Conservation (phyloP, 2,329 filamentous ascomycete species). For the Verticillium tricorpus region DNA sequence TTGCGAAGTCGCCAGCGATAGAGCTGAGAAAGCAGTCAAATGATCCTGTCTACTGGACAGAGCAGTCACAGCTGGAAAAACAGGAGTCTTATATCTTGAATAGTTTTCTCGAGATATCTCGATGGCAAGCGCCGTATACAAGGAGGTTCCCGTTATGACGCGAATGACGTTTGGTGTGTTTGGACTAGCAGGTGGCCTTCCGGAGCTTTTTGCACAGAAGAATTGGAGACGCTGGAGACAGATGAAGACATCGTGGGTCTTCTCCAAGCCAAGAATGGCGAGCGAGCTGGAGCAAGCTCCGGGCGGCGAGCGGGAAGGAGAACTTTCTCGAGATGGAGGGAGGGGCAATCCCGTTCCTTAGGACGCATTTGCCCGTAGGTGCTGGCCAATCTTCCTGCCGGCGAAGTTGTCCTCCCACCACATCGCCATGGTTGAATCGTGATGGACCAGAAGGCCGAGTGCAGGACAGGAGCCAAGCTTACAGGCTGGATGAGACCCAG, state of each 20-base stretch:
- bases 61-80: neutral
- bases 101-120: neutral
- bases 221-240: neutral
- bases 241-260: constrained; percentile 3
- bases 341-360: too few species aligned
- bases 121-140: neutral
- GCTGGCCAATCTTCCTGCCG: too few species aligned
- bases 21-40: neutral
- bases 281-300: neutral
- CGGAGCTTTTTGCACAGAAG: neutral
- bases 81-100: neutral
- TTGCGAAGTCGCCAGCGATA: neutral
- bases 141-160: neutral
- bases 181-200: neutral
- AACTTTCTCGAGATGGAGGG: neutral
- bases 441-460: too few species aligned
- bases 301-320: neutral
- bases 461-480: too few species aligned
- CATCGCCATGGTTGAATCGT: too few species aligned
- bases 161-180: neutral
- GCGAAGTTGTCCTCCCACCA: too few species aligned
- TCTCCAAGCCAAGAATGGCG: neutral
- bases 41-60: neutral
- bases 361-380: too few species aligned
- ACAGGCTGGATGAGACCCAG: too few species aligned